Base-by-base conservation (phyloP, 139 green algal genomes). In the Volvox reticuliferus region DNA sequence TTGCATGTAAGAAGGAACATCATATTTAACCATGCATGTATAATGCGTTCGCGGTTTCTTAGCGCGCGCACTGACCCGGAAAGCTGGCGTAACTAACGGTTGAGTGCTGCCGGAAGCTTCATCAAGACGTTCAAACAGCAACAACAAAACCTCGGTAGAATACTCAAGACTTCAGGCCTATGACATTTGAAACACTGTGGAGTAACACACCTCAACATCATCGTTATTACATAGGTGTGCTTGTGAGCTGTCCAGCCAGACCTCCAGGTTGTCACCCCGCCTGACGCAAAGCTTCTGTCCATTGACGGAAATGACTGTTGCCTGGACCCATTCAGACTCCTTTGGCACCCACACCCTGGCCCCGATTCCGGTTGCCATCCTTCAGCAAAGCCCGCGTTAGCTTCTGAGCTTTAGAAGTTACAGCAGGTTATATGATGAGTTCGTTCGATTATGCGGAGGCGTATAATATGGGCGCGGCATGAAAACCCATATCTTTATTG, bases 201-300 rank as follows among this genome's bases (percentile, higher is more conserved):
- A 14, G 3, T 22, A 79, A 67, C 88, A 35, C 81, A 98, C 97
- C 96, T 98, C 96, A n/a, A 96, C 97, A 28, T 88, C 71, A 32
- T 92, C 83, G 26, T 78, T 89, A 2, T 94, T 93, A 24, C 92
- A 89, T 87, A 98, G 97, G 50, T 97, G 95, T 37, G 97, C 82
- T 0, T 95, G 94, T 26, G 93, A 94, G 55, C 96, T 93, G 18
- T 93, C 91, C 33, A 90, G 19, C 13, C 69, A 77, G 36, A 85
- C 44, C 62, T 80, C 76, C 24, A 19, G 20, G 0, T 28, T 32
- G 0, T 83, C 50, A 17, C 63, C 30, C 1, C 86, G 44, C n/a
- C 55, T 50, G n/a, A 83, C 86, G 2, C 84, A 30, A 22, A 89
- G 37, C 32, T 65, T 32, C 1, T 19, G 12, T 36, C 55, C 86